phyloP scores from a whole-genome alignment of 2,329 filamentous ascomycete species.

The Rhynchosporium agropyri region DNA sequence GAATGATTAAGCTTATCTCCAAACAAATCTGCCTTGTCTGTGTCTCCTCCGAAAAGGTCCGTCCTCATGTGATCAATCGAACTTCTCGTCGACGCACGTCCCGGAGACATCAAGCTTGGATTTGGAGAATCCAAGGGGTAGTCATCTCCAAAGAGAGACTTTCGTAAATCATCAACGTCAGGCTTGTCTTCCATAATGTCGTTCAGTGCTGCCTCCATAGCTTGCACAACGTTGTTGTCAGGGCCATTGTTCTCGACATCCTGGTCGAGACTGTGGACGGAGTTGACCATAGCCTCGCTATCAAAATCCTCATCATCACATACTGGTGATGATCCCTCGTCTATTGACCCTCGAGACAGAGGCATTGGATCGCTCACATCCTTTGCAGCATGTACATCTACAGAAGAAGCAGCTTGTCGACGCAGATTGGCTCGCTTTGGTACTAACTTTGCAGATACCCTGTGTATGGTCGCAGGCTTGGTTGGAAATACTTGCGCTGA shows the following conservation, averaged over 20 bases:
- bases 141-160: slow-evolving; percentile 66
- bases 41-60: slow-evolving; percentile 49
- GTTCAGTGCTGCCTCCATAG: slow-evolving; percentile 88
- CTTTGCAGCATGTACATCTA: slow-evolving; percentile 55
- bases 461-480: slow-evolving; percentile 48
- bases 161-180: slow-evolving; percentile 64
- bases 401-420: slow-evolving; percentile 61
- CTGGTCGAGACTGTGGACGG: slow-evolving; percentile 77
- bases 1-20: slow-evolving; percentile 44
- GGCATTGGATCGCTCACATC: slow-evolving; percentile 44
- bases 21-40: slow-evolving; percentile 65
- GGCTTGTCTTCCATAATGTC: slow-evolving; percentile 87
- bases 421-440: slow-evolving; percentile 55
- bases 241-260: slow-evolving; percentile 63
- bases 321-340: slow-evolving; percentile 62
- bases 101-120: slow-evolving; percentile 54
- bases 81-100: slow-evolving; percentile 62
- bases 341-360: slow-evolving; percentile 66
- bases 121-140: slow-evolving; percentile 45
- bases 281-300: slow-evolving; percentile 68
- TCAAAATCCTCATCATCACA: slow-evolving; percentile 86
- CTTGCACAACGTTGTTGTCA: slow-evolving; percentile 82
- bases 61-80: slow-evolving; percentile 60
- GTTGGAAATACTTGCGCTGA: slow-evolving; percentile 44
- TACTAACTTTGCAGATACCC: slow-evolving; percentile 51